Evolutionary conservation across 2,329 filamentous ascomycete genomes (phyloP).

Genomic region (Nannizzia gypsea): DNA sequence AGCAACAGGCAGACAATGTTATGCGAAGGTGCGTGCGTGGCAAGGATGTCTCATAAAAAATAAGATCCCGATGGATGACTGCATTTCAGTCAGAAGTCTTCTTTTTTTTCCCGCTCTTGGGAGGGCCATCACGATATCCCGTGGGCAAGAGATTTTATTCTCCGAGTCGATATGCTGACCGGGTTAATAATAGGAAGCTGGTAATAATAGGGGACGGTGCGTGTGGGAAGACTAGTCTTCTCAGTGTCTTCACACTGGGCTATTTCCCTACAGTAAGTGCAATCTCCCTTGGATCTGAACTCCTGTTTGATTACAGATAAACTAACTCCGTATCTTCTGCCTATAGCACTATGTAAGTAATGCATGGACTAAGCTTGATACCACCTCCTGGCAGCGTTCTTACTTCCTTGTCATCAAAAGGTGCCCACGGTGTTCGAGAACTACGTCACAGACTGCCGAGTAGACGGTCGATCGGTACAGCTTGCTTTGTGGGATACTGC

Average conservation of each 20-base stretch:
- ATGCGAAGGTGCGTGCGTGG: constrained; percentile 22
- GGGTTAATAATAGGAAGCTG: constrained; percentile 56
- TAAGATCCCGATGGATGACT: neutral
- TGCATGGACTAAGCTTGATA: neutral
- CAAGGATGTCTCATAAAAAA: neutral
- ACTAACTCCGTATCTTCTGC: neutral
- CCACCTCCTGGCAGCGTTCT: neutral
- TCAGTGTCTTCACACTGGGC: constrained; percentile 94
- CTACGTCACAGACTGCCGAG: constrained; percentile 96
- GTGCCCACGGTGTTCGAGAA: constrained; percentile 98
- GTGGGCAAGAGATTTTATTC: too few relatives aligned
- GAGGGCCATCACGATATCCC: neutral
- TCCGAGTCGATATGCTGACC: neutral
- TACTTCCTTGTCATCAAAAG: constrained; percentile 32
- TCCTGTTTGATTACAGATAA: neutral
- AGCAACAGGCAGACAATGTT: constrained; percentile 32
- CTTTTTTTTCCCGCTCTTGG: too few relatives aligned
- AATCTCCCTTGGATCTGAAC: neutral
- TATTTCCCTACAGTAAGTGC: constrained; percentile 88
- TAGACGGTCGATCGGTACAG: constrained; percentile 97
- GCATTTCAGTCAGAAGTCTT: neutral
- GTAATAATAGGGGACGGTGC: constrained; percentile 96
- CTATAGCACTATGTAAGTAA: constrained; percentile 36
- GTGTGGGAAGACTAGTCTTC: constrained; percentile 92
- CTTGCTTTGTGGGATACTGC: constrained; percentile 99